Base-by-base conservation (phyloP, 2,329 filamentous ascomycete genomes). In the Fusarium sulawesiense region DNA sequence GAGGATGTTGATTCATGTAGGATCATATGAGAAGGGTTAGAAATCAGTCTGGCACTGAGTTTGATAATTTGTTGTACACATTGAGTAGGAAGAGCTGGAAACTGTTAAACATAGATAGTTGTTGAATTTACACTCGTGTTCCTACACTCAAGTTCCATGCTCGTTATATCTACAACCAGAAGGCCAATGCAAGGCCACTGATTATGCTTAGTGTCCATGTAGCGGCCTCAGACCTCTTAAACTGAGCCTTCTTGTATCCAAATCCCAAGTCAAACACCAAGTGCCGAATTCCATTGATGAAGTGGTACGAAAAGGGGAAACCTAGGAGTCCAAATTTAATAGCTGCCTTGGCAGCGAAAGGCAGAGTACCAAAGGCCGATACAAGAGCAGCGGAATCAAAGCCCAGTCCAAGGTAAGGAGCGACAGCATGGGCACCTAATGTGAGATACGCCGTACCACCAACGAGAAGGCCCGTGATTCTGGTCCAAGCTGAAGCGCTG, bases 401-500 rank as follows among this genome's bases (percentile, higher is more conserved):
- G 6, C 51, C 41, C 4, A 55, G 21, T 25, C 59, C 65, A 16
- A 68, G 18, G n/a, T 64, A 32, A 16, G 65, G 64, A 14, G 49
- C 59, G 3, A 68, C 3, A 6, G 54, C 45, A 13, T 65, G 56
- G 12, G 64, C 34, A 14, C 64, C 45, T 3, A 68, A 32, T 2
- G 48, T 42, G 0, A 68, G 21, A 21, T 68, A 68, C 2, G 59
- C 64, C 10, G 59, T 65, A 3, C 64, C 59, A 1, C 65, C 64
- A 2, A 68, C 58, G 7, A 56, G 10, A 7, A 68, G 41, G 0
- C 65, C 65, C 4, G 65, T 68, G 21, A 68, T 68, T 18, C 65
- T 32, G 29, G 64, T 68, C 65, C 65, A 68, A 9, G 65, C 65
- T 8, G 65, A 68, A n/a, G 65, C 53, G n/a, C 65, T 68, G 25